Evolutionary conservation across 1,139 yeast genomes (phyloP).

Genomic region (Pichia sp.): DNA sequence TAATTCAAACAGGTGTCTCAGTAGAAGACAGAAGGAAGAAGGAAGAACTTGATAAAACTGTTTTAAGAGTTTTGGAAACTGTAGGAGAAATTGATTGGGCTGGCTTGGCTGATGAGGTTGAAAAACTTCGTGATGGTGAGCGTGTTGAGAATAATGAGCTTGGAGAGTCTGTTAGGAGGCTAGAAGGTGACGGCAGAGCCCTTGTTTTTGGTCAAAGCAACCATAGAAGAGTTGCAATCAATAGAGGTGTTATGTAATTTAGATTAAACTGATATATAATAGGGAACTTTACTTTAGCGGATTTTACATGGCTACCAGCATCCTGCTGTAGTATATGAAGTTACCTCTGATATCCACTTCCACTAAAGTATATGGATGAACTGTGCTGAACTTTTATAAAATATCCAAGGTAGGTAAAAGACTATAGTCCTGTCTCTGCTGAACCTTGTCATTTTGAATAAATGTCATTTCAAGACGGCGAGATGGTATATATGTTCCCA

Average conservation of each 20-base stretch:
- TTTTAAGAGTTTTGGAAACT: slow-evolving; percentile 40
- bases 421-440: too few relatives aligned
- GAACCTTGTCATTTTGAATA: too few relatives aligned
- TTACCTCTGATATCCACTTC: too few relatives aligned
- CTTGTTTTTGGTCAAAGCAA: slow-evolving; percentile 68
- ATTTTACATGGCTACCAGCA: too few relatives aligned
- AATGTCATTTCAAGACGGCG: too few relatives aligned
- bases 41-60: slow-evolving; percentile 62
- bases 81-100: slow-evolving; percentile 47
- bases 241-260: slow-evolving; percentile 14
- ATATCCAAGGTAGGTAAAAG: too few relatives aligned
- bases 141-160: slow-evolving; percentile 68
- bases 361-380: too few relatives aligned
- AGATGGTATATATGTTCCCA: too few relatives aligned
- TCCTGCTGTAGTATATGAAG: too few relatives aligned
- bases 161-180: slow-evolving; percentile 56
- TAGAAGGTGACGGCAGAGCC: slow-evolving; percentile 71
- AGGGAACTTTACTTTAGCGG: too few relatives aligned
- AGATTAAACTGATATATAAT: background rate
- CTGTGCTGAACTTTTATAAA: too few relatives aligned
- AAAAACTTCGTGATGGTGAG: slow-evolving; percentile 34
- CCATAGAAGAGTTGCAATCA: slow-evolving; percentile 52
- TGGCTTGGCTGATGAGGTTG: slow-evolving; percentile 53
- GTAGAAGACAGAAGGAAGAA: slow-evolving; percentile 75
- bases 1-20: slow-evolving; percentile 94